Conservation (phyloP, 2,329 filamentous ascomycete genomes). For the Nigrospora oryzae region DNA sequence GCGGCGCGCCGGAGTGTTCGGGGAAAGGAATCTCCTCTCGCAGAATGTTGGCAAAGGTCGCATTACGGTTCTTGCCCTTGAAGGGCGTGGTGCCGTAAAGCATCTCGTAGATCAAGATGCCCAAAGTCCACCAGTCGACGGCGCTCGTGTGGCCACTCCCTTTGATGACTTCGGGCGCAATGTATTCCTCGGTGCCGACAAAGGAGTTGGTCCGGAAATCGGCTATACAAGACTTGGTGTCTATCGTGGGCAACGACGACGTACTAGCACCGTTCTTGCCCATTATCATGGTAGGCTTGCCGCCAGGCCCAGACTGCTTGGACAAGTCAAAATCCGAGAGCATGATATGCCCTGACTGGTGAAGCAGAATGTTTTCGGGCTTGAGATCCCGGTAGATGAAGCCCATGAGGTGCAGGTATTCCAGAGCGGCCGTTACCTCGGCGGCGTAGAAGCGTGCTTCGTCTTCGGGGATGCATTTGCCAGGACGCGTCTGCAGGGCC, state of each 20-base stretch:
- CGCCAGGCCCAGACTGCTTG: constrained; percentile 92
- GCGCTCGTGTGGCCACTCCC: constrained; percentile 96
- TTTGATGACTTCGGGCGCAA: constrained; percentile 97
- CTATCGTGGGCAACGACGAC: constrained; percentile 87
- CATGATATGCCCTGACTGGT: constrained; percentile 99
- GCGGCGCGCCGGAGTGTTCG: constrained; percentile 73
- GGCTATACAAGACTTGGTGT: constrained; percentile 95
- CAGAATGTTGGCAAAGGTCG: constrained; percentile 95
- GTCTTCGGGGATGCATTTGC: constrained; percentile 95
- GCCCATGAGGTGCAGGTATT: constrained; percentile 97
- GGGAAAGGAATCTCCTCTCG: constrained; percentile 94
- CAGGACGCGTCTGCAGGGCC: constrained; percentile 88
- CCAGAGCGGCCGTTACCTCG: constrained; percentile 90
- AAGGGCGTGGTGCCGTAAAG: constrained; percentile 96
- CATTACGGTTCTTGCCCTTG: constrained; percentile 98
- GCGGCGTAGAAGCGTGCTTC: constrained; percentile 96
- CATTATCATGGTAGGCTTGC: constrained; percentile 96
- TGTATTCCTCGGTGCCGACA: constrained; percentile 97
- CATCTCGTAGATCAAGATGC: constrained; percentile 98
- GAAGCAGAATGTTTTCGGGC: constrained; percentile 94
- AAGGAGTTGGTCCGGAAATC: constrained; percentile 99
- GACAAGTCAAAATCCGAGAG: constrained; percentile 97
- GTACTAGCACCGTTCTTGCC: constrained; percentile 81
- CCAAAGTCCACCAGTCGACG: constrained; percentile 98
- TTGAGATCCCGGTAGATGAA: constrained; percentile 99